Evolutionary conservation across 2,329 filamentous ascomycete genomes (phyloP), one percentile per base, ranked within the genome.

Genomic region (Pseudocercospora fijiensis): DNA sequence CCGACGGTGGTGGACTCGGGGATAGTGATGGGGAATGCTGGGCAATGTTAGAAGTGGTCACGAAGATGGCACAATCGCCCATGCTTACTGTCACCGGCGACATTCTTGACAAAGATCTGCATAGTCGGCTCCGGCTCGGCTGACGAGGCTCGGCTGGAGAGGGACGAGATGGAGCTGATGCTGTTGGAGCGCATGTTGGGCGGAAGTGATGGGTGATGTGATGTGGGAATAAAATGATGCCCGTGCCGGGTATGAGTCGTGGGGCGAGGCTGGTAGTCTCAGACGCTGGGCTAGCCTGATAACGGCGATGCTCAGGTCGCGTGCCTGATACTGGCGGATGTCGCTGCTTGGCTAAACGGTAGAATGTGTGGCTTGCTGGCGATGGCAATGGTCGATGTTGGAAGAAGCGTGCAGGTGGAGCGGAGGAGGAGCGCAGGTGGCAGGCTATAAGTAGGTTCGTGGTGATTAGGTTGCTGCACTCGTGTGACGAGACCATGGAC

Each of bases 41-140:
- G 52, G 60, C 22, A 7, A 9, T 58, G 65, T 74, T 65, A 75
- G 74, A 60, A 65, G 62, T 57, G 59, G 52, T 37, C 47, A 56
- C 5, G 37, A 33, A 1, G 18, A 49, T 53, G 62, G 58, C 68
- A 60, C 67, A 30, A 27, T 57, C 27, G 55, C 57, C 45, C 41
- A 43, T 43, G 77, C 84, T 75, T 78, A 87, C 85, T 86, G 75
- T 82, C 80, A 69, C 84, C 85, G 37, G 82, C 79, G 57, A 85
- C 77, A 72, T 82, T 83, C 78, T 85, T 86, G 75, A 87, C 81
- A 76, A 87, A 86, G 76, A 87, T 84, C 73, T 85, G 83, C 78
- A 86, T 85, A 43, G 80, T 85, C 58, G 83, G 80, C 60, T 82
- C 79, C 56, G 76, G 72, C 63, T 84, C 81, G 45, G 75, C 72